Percentiles rank a stretch among this genome's conserved stretches.
These are phyloP conservation scores for Coccinonectria pachysandricola DNA, from an alignment of 2,329 filamentous ascomycete species.

Conservation along the genomic window DNA sequence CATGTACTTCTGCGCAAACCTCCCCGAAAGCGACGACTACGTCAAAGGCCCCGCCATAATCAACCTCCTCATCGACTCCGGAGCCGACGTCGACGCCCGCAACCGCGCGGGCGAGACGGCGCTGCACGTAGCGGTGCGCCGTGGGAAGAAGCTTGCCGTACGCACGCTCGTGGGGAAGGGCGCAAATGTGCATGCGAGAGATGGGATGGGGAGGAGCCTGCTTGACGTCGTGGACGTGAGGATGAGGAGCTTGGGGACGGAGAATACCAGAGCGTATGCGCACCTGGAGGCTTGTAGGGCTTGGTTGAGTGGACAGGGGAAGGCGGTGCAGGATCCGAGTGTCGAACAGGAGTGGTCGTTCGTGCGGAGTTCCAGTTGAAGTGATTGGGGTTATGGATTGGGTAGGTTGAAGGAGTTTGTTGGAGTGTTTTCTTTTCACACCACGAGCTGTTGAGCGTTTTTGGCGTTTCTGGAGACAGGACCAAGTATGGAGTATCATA, in stretches of 20 bases:
- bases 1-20: conserved; percentile 42
- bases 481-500: neutral
- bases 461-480: neutral
- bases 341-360: conserved; percentile 35
- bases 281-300: conserved; percentile 36
- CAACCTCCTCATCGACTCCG: conserved; percentile 29
- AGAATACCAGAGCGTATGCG: conserved; percentile 26
- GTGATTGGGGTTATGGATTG: conserved; percentile 2
- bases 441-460: neutral
- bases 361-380: too few relatives aligned
- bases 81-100: conserved; percentile 37
- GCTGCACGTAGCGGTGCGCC: conserved; percentile 41
- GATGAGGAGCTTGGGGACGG: conserved; percentile 22
- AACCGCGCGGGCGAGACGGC: conserved; percentile 46
- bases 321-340: conserved; percentile 29
- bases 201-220: conserved; percentile 33
- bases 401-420: too few relatives aligned
- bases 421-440: too few relatives aligned
- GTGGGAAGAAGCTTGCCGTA: conserved; percentile 42
- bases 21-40: conserved; percentile 41
- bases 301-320: conserved; percentile 30
- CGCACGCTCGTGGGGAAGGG: conserved; percentile 34
- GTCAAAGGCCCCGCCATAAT: conserved; percentile 36
- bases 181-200: conserved; percentile 37
- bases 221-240: conserved; percentile 35